Conservation (phyloP, 768 basidiomycete genomes). For the Pisolithus albus region DNA sequence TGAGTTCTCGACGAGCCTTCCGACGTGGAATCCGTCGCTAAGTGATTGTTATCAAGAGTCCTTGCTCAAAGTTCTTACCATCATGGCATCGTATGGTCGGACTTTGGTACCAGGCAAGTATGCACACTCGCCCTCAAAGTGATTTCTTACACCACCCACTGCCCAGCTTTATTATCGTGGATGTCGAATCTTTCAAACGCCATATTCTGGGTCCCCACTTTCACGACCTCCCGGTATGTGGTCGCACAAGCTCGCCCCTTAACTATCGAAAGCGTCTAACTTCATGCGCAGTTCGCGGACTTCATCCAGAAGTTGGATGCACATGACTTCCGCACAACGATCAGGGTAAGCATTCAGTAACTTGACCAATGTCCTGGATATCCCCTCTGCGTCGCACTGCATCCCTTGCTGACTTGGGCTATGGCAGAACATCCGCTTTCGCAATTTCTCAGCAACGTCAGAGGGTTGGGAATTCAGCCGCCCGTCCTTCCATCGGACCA, state of each 20-base stretch:
- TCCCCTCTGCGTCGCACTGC: too few species aligned
- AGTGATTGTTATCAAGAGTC: not conserved
- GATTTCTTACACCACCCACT: not conserved
- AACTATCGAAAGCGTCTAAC: not conserved
- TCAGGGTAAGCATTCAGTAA: not conserved
- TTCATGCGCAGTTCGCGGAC: not conserved
- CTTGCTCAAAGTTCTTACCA: not conserved
- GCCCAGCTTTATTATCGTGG: slow-evolving; percentile 1
- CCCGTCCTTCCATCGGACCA: not conserved
- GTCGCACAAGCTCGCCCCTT: not conserved
- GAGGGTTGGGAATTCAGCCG: slow-evolving; percentile 5
- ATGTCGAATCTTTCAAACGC: slow-evolving; percentile 2
- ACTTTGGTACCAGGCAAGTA: not conserved
- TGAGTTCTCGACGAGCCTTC: not conserved
- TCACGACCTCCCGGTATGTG: not conserved
- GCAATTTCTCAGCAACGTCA: not conserved
- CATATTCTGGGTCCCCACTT: not conserved
- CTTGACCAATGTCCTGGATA: not conserved
- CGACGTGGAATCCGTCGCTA: not conserved
- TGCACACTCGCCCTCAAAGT: not conserved
- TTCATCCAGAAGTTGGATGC: not conserved
- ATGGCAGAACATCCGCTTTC: not conserved
- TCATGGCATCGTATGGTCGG: not conserved
- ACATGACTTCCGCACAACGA: not conserved
- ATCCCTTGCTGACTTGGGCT: not conserved